These are phyloP conservation scores for Lecanicillium sp. DNA, from an alignment of 2,329 filamentous ascomycete genomes.

Conservation along the genomic window DNA sequence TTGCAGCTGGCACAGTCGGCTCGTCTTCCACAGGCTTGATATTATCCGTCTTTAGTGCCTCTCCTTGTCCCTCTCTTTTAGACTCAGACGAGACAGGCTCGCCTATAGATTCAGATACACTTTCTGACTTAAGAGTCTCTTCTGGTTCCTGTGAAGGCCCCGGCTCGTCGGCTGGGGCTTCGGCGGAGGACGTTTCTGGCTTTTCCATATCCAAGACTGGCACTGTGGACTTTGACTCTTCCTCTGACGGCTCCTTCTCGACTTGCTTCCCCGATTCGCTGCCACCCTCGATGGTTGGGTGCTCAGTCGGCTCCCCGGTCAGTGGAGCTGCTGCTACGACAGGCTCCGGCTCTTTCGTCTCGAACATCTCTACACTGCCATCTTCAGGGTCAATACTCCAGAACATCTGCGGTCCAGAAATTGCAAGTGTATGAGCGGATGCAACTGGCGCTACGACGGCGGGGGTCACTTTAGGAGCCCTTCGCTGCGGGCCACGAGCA, in stretches of 20 bases:
- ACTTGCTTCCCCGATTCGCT: not conserved
- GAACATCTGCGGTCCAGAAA: constrained; percentile 38
- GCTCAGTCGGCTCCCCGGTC: not conserved
- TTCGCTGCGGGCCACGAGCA: constrained; percentile 76
- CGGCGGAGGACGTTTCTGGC: too few relatives aligned
- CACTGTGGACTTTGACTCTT: too few relatives aligned
- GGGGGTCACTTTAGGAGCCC: too few relatives aligned
- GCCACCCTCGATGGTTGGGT: not conserved
- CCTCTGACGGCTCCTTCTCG: too few relatives aligned
- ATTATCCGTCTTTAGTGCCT: not conserved
- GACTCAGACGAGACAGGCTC: not conserved
- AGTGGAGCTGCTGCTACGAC: not conserved
- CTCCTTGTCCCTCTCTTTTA: not conserved
- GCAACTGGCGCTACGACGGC: too few relatives aligned
- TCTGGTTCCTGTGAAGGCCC: too few relatives aligned
- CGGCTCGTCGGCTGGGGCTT: too few relatives aligned
- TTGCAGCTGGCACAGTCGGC: not conserved
- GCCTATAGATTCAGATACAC: too few relatives aligned
- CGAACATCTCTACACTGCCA: constrained; percentile 27
- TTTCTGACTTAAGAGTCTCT: too few relatives aligned
- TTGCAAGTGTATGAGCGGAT: constrained; percentile 26
- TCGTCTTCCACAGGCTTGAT: too few relatives aligned
- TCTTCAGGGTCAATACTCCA: constrained; percentile 46
- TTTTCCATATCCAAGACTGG: too few relatives aligned
- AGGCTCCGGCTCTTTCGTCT: constrained; percentile 9